Percentiles rank a stretch among this genome's conserved stretches.
phyloP scores from a whole-genome alignment of 306 rosid species.

The Rubus parviflorus region DNA sequence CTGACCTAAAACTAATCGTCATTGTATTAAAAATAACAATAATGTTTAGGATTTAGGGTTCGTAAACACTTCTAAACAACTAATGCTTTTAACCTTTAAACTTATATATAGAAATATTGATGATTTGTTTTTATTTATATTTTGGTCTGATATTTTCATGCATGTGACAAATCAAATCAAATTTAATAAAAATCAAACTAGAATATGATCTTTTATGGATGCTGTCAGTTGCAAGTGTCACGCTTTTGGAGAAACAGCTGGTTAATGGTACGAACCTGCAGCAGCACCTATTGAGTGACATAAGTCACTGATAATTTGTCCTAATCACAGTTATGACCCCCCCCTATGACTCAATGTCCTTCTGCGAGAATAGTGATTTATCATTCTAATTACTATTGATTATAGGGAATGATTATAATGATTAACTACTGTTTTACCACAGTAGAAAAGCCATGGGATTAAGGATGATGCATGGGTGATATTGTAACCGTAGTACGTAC shows the following conservation, averaged over 20 bases:
- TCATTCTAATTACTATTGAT: neutral
- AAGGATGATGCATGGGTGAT: neutral
- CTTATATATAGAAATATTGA: no score
- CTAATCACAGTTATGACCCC: neutral
- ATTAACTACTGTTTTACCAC: conserved; percentile 11
- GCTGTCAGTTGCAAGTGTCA: neutral
- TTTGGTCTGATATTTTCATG: no score
- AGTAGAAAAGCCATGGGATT: neutral
- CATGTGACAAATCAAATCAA: neutral
- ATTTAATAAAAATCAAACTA: neutral
- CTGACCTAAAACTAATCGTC: no score
- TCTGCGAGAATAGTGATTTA: neutral
- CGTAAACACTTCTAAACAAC: no score
- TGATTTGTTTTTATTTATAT: no score
- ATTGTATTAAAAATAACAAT: no score
- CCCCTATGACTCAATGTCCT: neutral
- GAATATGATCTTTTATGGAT: neutral
- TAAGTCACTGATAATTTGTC: neutral
- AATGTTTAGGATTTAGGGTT: no score
- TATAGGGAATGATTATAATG: neutral
- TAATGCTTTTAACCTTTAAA: no score
- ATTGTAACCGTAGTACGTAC: conserved; percentile 25
- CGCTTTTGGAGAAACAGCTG: neutral
- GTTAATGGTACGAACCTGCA: conserved; percentile 2
- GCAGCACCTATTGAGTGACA: neutral